Percentiles rank a stretch among this genome's conserved stretches.
phyloP scores from a whole-genome alignment of 805 yeast species.

The Ogataea pini region DNA sequence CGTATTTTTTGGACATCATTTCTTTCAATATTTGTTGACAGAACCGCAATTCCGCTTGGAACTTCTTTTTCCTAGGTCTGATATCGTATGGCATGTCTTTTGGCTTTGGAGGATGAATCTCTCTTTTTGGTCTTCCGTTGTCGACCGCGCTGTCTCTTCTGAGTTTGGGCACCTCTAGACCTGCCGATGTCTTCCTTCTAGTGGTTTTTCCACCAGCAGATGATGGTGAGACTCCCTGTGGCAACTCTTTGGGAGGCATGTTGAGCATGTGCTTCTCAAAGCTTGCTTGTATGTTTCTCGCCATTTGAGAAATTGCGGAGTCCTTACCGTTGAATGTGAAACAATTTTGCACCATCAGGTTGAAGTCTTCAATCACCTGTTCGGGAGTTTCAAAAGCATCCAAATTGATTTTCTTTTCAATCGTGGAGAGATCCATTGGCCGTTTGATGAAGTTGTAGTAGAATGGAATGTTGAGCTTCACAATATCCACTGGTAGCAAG shows the following conservation, averaged over 20 bases:
- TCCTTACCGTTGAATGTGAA: slow-evolving; percentile 80
- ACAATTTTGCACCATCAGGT: slow-evolving; percentile 83
- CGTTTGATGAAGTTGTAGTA: slow-evolving; percentile 78
- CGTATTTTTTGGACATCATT: slow-evolving; percentile 78
- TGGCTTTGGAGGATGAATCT: slow-evolving; percentile 94
- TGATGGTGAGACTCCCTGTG: slow-evolving; percentile 27
- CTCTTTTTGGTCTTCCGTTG: slow-evolving; percentile 90
- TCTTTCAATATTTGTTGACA: slow-evolving; percentile 83
- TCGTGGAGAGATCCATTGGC: slow-evolving; percentile 94
- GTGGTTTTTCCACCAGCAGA: slow-evolving; percentile 30
- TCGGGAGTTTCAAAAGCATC: slow-evolving; percentile 73
- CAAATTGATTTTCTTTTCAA: slow-evolving; percentile 72
- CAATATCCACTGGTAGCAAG: slow-evolving; percentile 84
- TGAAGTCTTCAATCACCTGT: slow-evolving; percentile 74
- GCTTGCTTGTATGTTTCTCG: slow-evolving; percentile 82
- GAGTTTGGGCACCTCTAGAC: slow-evolving; percentile 58
- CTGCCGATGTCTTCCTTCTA: slow-evolving; percentile 36
- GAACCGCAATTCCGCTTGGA: slow-evolving; percentile 84
- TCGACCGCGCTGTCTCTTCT: slow-evolving; percentile 66
- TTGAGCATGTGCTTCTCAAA: slow-evolving; percentile 91
- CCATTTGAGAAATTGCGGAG: slow-evolving; percentile 88
- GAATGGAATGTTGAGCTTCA: slow-evolving; percentile 85
- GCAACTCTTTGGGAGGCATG: slow-evolving; percentile 69
- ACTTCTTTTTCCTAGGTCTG: slow-evolving; percentile 89
- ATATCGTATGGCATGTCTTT: slow-evolving; percentile 90